Base-by-base conservation (phyloP, 2,329 filamentous ascomycete species). In the Aschersonia sp. region DNA sequence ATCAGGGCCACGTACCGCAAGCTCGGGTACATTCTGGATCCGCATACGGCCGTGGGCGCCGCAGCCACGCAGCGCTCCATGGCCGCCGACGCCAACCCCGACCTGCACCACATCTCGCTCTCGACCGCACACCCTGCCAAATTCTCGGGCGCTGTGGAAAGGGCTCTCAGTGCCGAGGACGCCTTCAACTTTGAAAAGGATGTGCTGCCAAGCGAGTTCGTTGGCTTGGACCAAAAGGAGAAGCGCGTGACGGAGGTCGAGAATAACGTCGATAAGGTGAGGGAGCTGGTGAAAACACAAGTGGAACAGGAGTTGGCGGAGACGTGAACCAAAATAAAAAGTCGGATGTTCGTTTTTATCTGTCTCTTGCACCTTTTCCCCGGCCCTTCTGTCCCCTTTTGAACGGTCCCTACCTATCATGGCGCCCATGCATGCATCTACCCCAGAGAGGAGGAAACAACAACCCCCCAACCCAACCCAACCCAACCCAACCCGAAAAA, bases 51-150 rank as follows among this genome's bases (percentile, higher is more conserved):
- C 2, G 85, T 98, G 43, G 92, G 89, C 48, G 75, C 96, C 40
- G 75, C 83, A 14, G 89, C 87, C 1, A 76, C 89, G 0, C 62
- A 79, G 47, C 76, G 88, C 49, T 88, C 86, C 3, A 72, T 85
- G 35, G 61, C 69, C 22, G 22, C 22, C 42, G 71, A 78, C 10
- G 63, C 69, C 1, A 66, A 66, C 31, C 62, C 71, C 2, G 68
- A 69, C 12, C 67, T 81, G 46, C 71, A 66, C n/a, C 85, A 94
- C 63, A 84, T 98, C 57, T 81, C 87, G 1, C 78, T 98, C 3
- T 86, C 89, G 1, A 98, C 92, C 2, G 92, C 92, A 2, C 92
- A 98, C 65, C 90, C 92, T 0, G 92, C 90, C 52, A 98, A 98
- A 66, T 98, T 98, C 60, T 81, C 84, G 0, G 78, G 79, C 33